These are phyloP conservation scores for Solanum chiquidenum DNA, from an alignment of 257 asterid genomes.

Conservation along the genomic window DNA sequence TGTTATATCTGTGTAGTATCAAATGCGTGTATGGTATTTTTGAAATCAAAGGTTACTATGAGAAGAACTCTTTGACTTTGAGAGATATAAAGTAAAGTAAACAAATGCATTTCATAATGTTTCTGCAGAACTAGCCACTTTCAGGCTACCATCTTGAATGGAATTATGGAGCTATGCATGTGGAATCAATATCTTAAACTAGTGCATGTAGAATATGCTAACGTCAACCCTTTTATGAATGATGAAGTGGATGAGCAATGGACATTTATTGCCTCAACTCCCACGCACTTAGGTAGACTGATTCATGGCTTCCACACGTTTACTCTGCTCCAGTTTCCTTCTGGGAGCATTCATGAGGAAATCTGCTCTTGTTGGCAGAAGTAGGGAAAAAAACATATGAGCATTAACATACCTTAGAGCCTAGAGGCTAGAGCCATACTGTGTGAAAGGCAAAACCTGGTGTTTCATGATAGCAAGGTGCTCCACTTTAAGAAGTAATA, in stretches of 20 bases:
- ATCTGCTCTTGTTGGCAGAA: background rate
- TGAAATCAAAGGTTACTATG: background rate
- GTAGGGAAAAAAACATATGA: background rate
- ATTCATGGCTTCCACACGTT: background rate
- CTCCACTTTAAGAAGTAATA: background rate
- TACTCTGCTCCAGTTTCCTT: background rate
- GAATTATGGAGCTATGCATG: background rate
- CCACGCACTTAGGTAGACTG: background rate
- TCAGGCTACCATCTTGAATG: background rate
- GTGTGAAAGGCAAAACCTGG: background rate
- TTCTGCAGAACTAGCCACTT: background rate
- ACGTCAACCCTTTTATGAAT: background rate
- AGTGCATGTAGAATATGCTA: background rate
- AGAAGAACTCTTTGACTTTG: background rate
- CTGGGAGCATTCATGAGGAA: background rate
- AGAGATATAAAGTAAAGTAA: background rate
- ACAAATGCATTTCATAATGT: background rate
- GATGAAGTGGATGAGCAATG: background rate
- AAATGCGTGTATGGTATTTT: background rate
- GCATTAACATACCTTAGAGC: background rate
- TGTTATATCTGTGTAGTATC: background rate
- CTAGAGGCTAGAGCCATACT: background rate
- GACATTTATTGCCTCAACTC: background rate
- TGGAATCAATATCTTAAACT: background rate
- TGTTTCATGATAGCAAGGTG: background rate